Conservation (phyloP, 208 protist species). For the Plasmodiophora brassicae region DNA sequence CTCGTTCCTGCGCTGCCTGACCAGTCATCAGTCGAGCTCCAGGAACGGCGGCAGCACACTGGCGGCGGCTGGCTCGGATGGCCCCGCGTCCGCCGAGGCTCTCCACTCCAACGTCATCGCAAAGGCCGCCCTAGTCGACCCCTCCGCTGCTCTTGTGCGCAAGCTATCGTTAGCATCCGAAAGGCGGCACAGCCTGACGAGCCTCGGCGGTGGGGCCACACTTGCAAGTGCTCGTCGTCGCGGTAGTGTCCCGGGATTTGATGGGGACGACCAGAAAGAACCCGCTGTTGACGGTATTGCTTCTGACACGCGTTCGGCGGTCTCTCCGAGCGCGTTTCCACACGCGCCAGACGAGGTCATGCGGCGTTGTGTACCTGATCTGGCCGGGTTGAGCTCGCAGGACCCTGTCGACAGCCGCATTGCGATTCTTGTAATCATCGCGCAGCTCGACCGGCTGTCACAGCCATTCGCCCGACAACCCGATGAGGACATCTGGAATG, state of each 20-base stretch:
- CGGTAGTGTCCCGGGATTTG: neutral
- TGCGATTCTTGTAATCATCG: neutral
- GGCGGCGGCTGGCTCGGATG: too few species aligned
- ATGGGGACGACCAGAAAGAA: neutral
- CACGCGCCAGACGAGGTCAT: neutral
- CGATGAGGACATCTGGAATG: conserved; percentile 20
- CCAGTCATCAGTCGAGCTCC: neutral
- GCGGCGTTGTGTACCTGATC: neutral
- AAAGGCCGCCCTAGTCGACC: neutral
- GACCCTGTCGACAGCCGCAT: neutral
- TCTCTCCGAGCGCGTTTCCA: neutral
- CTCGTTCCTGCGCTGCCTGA: neutral
- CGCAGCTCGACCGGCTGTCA: conserved; percentile 4
- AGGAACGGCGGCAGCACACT: neutral
- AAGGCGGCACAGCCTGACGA: neutral
- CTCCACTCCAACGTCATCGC: too few species aligned
- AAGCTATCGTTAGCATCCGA: neutral
- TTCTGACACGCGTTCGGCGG: neutral
- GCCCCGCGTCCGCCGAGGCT: too few species aligned
- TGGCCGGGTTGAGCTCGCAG: neutral
- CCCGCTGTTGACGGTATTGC: neutral
- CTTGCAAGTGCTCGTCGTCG: neutral
- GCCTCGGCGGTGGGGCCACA: neutral
- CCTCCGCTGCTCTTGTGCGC: neutral
- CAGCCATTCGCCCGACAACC: conserved; percentile 8